Conservation (phyloP, 352 stramenopile genomes). For the Nothophytophthora sp. region DNA sequence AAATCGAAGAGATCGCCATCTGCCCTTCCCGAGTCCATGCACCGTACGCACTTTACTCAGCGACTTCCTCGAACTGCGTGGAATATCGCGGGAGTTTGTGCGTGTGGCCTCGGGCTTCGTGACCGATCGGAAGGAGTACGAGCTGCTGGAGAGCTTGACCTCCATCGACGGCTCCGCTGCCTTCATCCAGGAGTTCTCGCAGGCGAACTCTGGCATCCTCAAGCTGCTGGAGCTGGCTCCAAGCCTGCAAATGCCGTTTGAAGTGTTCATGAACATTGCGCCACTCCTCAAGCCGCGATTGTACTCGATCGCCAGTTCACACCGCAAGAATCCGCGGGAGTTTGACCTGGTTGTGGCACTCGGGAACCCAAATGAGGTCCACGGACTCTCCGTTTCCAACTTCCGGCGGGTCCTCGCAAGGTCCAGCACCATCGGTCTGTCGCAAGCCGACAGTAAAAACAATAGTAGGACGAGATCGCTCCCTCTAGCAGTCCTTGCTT, state of each 20-base stretch:
- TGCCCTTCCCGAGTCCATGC: slow-evolving; percentile 90
- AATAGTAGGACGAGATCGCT: neutral
- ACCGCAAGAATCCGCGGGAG: slow-evolving; percentile 48
- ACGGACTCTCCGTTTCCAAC: slow-evolving; percentile 25
- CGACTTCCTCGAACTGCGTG: slow-evolving; percentile 90
- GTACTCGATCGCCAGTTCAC: slow-evolving; percentile 94
- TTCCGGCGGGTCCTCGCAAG: slow-evolving; percentile 9
- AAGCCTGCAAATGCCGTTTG: slow-evolving; percentile 42
- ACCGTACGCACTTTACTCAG: slow-evolving; percentile 88
- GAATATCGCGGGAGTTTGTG: slow-evolving; percentile 57
- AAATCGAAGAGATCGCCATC: slow-evolving; percentile 24
- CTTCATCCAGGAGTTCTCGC: slow-evolving; percentile 82
- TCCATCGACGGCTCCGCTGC: slow-evolving; percentile 72
- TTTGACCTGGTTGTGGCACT: slow-evolving; percentile 93
- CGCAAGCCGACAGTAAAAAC: neutral
- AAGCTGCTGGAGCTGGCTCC: slow-evolving; percentile 76
- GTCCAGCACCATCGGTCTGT: neutral
- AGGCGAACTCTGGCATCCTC: slow-evolving; percentile 66
- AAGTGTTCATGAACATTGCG: slow-evolving; percentile 85
- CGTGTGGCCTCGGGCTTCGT: slow-evolving; percentile 58
- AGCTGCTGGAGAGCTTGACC: slow-evolving; percentile 44
- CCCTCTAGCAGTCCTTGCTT: neutral
- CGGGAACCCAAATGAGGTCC: slow-evolving; percentile 42
- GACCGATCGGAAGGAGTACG: slow-evolving; percentile 33
- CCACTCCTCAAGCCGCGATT: slow-evolving; percentile 88